These are phyloP conservation scores for Metschnikowia proteae DNA, from an alignment of 805 yeast species.

Conservation along the genomic window DNA sequence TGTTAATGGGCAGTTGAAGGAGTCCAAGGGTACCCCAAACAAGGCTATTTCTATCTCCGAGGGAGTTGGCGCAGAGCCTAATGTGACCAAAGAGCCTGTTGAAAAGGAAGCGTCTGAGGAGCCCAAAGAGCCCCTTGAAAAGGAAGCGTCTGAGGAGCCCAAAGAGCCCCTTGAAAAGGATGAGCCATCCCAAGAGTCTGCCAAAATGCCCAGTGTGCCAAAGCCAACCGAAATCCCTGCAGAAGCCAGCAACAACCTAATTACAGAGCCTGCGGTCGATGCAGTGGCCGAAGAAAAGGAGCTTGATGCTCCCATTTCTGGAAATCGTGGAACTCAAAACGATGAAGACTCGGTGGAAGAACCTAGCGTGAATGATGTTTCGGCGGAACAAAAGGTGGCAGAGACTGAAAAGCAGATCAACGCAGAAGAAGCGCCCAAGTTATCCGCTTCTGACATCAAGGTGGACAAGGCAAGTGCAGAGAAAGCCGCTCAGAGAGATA, in stretches of 20 bases:
- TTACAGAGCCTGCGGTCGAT: background rate
- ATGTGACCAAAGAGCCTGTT: background rate
- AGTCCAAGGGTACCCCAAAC: background rate
- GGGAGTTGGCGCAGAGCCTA: background rate
- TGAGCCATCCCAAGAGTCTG: background rate
- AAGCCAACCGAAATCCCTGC: background rate
- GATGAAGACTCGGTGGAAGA: background rate
- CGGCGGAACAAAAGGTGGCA: slow-evolving; percentile 14
- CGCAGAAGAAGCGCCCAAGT: slow-evolving; percentile 6
- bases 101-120: background rate
- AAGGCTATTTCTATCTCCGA: background rate
- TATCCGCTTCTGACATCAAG: slow-evolving; percentile 7
- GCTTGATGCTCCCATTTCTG: background rate
- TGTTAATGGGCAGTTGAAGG: background rate
- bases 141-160: background rate
- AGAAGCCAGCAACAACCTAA: background rate
- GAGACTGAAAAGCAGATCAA: slow-evolving; percentile 8
- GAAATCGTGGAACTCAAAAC: too few relatives aligned
- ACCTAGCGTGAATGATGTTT: slow-evolving; percentile 14
- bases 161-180: background rate
- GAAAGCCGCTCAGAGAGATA: background rate
- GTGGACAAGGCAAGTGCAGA: background rate
- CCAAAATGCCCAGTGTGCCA: background rate
- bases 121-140: background rate
- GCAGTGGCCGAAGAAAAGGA: background rate